These are phyloP conservation scores for Monosporozyma yasuniensis DNA, from an alignment of 805 yeast species.

Conservation along the genomic window DNA sequence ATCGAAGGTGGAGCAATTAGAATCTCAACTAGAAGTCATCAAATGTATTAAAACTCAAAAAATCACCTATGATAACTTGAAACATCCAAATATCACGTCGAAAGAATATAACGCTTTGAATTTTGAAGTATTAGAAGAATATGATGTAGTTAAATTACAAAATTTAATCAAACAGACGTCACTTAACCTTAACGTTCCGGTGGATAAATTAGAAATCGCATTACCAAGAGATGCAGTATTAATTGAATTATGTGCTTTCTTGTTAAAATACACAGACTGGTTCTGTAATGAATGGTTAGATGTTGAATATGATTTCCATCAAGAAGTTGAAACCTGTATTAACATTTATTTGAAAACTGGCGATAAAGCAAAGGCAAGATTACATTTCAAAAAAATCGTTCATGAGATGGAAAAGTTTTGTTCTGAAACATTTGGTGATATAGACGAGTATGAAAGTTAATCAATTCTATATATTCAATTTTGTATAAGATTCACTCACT, in stretches of 20 bases:
- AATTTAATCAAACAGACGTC: slow-evolving; percentile 25
- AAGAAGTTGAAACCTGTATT: slow-evolving; percentile 1
- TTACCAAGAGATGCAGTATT: not conserved
- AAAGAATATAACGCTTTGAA: slow-evolving; percentile 1
- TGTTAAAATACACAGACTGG: not conserved
- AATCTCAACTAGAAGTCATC: not conserved
- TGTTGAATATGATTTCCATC: not conserved
- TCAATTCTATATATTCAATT: not conserved
- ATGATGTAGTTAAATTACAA: slow-evolving; percentile 27
- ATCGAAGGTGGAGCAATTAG: not conserved
- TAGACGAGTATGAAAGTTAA: not conserved
- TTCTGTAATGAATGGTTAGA: not conserved
- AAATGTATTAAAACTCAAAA: not conserved
- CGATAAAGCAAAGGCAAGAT: not conserved
- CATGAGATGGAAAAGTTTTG: not conserved
- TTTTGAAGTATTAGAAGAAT: slow-evolving; percentile 22
- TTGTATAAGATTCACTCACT: not conserved
- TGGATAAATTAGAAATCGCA: not conserved
- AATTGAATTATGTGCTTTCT: not conserved
- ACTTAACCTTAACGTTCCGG: not conserved
- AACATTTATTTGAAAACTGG: slow-evolving; percentile 4
- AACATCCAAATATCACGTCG: slow-evolving; percentile 1
- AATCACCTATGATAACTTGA: slow-evolving; percentile 3
- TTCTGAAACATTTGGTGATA: not conserved
- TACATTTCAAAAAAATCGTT: not conserved